Percentiles rank a stretch among this genome's conserved stretches.
phyloP scores from a whole-genome alignment of 78 protist genomes.

The Cavenderia fasciculata region DNA sequence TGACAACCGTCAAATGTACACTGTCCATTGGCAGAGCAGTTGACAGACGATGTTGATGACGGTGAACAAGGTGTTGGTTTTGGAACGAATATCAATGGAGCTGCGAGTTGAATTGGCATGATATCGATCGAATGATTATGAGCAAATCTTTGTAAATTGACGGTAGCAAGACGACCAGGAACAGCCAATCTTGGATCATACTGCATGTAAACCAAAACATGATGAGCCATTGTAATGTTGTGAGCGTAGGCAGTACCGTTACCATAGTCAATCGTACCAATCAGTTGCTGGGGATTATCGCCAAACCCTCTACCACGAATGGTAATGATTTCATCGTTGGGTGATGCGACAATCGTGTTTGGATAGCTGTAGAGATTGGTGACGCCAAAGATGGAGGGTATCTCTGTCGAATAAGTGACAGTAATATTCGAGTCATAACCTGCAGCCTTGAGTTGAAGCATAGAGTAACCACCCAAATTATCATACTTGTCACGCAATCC shows the following conservation, averaged over 20 bases:
- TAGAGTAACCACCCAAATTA: constrained; percentile 11
- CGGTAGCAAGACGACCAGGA: too few relatives aligned
- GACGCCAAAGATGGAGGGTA: background rate
- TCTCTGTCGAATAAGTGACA: background rate
- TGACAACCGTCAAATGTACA: constrained; percentile 7
- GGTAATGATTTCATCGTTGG: too few relatives aligned
- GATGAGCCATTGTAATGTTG: too few relatives aligned
- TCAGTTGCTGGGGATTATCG: too few relatives aligned
- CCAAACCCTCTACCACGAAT: too few relatives aligned
- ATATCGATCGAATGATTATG: background rate
- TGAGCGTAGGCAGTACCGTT: background rate
- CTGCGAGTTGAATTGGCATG: background rate
- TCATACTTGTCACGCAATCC: background rate
- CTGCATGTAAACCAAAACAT: too few relatives aligned
- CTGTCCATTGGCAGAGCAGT: background rate
- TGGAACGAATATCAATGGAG: background rate
- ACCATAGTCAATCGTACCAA: background rate
- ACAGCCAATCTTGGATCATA: too few relatives aligned
- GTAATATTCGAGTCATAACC: background rate
- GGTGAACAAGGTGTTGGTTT: constrained; percentile 13
- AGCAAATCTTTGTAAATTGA: background rate
- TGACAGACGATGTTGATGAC: background rate
- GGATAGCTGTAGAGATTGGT: background rate
- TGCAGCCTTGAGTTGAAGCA: background rate
- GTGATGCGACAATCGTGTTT: too few relatives aligned